Conservation (phyloP, 257 asterid genomes). For the Coffea canephora region DNA sequence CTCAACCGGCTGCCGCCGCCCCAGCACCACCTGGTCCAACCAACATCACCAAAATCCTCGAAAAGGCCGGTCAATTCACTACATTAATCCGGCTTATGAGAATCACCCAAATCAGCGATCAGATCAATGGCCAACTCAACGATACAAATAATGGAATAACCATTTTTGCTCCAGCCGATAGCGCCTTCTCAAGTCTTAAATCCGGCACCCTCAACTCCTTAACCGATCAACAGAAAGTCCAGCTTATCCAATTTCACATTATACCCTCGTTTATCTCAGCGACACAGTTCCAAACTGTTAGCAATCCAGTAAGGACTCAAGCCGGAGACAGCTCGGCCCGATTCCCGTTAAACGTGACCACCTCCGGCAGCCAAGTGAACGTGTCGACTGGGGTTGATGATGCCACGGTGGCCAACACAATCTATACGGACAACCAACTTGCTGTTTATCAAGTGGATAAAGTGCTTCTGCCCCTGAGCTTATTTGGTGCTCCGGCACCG, state of each 20-base stretch:
- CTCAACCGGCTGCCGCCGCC: conserved; percentile 49
- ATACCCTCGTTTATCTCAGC: conserved; percentile 52
- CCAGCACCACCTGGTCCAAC: conserved; percentile 77
- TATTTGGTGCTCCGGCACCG: conserved; percentile 67
- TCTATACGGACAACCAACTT: conserved; percentile 65
- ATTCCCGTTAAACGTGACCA: conserved; percentile 71
- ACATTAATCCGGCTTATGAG: conserved; percentile 60
- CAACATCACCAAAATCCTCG: conserved; percentile 80
- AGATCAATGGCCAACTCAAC: conserved; percentile 77
- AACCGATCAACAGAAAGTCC: conserved; percentile 66
- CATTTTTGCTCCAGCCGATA: conserved; percentile 76
- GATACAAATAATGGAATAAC: conserved; percentile 76
- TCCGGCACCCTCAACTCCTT: conserved; percentile 72
- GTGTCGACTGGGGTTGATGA: conserved; percentile 70
- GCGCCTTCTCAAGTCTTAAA: conserved; percentile 59
- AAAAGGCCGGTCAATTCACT: conserved; percentile 83
- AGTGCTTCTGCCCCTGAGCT: conserved; percentile 72
- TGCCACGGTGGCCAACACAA: conserved; percentile 60
- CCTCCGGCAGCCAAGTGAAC: conserved; percentile 74
- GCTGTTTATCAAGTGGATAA: conserved; percentile 80
- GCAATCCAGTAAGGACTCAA: conserved; percentile 80
- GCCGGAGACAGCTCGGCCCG: conserved; percentile 63
- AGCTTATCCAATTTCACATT: conserved; percentile 64
- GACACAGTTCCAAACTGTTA: conserved; percentile 79
- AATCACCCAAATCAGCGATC: conserved; percentile 63